Percentiles rank a stretch among this genome's conserved stretches.
Conservation (phyloP, 805 yeast species). For the Sungouiozyma ichnusensis region DNA sequence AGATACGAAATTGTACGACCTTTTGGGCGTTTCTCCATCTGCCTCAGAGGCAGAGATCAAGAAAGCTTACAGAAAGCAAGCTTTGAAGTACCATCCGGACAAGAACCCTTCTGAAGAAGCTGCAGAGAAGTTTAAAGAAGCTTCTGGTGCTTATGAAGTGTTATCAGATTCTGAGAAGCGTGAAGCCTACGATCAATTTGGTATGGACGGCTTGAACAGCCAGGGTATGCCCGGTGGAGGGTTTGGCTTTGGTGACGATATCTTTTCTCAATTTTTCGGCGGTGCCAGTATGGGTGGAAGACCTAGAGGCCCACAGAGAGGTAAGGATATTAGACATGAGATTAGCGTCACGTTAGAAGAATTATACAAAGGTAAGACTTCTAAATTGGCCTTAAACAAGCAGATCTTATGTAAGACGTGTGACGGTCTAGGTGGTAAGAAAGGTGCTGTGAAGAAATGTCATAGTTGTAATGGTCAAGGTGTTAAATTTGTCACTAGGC, state of each 20-base stretch:
- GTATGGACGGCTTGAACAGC: constrained; percentile 87
- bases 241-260: constrained; percentile 34
- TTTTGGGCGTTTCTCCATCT: constrained; percentile 57
- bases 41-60: constrained; percentile 66
- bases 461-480: constrained; percentile 84
- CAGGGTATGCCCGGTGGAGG: constrained; percentile 63
- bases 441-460: constrained; percentile 82
- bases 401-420: constrained; percentile 81
- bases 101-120: constrained; percentile 75
- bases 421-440: constrained; percentile 94
- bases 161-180: constrained; percentile 82
- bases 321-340: constrained; percentile 85
- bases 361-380: constrained; percentile 83
- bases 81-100: constrained; percentile 76
- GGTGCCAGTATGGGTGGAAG: constrained; percentile 54
- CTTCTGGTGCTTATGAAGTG: constrained; percentile 82
- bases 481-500: constrained; percentile 83
- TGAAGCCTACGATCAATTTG: constrained; percentile 77
- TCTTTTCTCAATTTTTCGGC: constrained; percentile 69
- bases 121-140: constrained; percentile 89
- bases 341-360: constrained; percentile 83
- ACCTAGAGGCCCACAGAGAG: constrained; percentile 76
- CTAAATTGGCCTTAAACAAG: constrained; percentile 89
- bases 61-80: constrained; percentile 74
- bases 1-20: constrained; percentile 69